Conservation (phyloP, 306 rosid species). For the Phaseolus lunatus region DNA sequence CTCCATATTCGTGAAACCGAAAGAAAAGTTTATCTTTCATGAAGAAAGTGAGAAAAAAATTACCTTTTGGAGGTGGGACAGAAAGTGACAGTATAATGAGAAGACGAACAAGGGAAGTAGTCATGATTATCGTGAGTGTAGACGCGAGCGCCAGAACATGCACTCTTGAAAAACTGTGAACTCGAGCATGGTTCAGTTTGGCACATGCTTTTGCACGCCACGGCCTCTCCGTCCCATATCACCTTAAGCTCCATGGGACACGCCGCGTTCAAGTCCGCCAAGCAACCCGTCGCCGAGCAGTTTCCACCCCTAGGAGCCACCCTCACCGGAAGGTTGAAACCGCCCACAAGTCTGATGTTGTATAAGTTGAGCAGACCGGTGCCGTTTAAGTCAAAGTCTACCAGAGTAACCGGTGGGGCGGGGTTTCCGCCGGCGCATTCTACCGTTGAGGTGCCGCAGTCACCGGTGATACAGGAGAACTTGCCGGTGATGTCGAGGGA, state of each 20-base stretch:
- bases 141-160: background rate
- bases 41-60: too few species aligned
- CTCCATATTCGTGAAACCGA: too few species aligned
- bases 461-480: constrained; percentile 79
- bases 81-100: background rate
- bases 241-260: background rate
- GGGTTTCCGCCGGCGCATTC: constrained; percentile 66
- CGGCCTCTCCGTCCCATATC: background rate
- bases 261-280: background rate
- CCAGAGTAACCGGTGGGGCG: constrained; percentile 64
- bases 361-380: constrained; percentile 68
- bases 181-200: background rate
- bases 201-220: background rate
- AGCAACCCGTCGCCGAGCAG: background rate
- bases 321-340: constrained; percentile 71
- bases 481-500: constrained; percentile 57
- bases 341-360: constrained; percentile 85
- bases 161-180: background rate
- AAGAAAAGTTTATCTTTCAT: too few species aligned
- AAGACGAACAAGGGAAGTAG: background rate
- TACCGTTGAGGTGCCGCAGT: constrained; percentile 67
- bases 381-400: constrained; percentile 69
- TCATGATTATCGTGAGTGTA: background rate
- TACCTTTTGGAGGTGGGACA: background rate
- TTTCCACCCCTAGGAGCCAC: constrained; percentile 44